Conservation (phyloP, 1,284 basidiomycete species). For the Heterobasidion occidentale region DNA sequence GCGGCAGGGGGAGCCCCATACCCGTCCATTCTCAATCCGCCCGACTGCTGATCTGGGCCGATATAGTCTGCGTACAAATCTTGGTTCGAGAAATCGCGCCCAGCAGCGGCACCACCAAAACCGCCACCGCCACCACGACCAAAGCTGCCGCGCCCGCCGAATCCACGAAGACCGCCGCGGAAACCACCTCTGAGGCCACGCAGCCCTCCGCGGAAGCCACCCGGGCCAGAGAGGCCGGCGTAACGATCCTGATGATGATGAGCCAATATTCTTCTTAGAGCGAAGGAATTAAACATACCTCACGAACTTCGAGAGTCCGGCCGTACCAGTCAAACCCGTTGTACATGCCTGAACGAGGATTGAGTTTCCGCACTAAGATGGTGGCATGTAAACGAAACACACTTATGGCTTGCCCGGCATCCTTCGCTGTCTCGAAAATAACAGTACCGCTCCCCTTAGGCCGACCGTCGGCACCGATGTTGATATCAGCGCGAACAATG, state of each 20-base stretch:
- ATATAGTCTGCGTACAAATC: slow-evolving; percentile 79
- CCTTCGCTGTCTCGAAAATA: slow-evolving; percentile 86
- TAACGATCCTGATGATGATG: slow-evolving; percentile 67
- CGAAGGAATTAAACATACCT: slow-evolving; percentile 40
- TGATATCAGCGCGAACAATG: slow-evolving; percentile 91
- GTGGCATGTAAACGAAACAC: slow-evolving; percentile 19
- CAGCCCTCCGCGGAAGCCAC: slow-evolving; percentile 48
- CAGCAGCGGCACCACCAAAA: slow-evolving; percentile 26
- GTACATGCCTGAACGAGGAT: slow-evolving; percentile 65
- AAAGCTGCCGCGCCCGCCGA: slow-evolving; percentile 34
- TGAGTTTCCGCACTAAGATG: neutral
- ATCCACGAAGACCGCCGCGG: slow-evolving; percentile 40
- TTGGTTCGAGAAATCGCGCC: slow-evolving; percentile 69
- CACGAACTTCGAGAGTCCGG: slow-evolving; percentile 85
- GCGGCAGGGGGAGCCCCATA: slow-evolving; percentile 33
- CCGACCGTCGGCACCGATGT: slow-evolving; percentile 84
- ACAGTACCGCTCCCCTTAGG: slow-evolving; percentile 95
- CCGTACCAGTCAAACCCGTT: slow-evolving; percentile 95
- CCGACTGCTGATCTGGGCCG: slow-evolving; percentile 63
- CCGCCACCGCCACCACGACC: slow-evolving; percentile 39
- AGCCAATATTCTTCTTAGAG: slow-evolving; percentile 1
- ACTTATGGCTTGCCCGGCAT: slow-evolving; percentile 90
- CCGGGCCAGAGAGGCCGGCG: slow-evolving; percentile 68
- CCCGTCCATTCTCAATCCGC: slow-evolving; percentile 39
- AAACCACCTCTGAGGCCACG: slow-evolving; percentile 55